Evolutionary conservation across 257 asterid species (phyloP).

Genomic region (Scutellaria baicalensis): DNA sequence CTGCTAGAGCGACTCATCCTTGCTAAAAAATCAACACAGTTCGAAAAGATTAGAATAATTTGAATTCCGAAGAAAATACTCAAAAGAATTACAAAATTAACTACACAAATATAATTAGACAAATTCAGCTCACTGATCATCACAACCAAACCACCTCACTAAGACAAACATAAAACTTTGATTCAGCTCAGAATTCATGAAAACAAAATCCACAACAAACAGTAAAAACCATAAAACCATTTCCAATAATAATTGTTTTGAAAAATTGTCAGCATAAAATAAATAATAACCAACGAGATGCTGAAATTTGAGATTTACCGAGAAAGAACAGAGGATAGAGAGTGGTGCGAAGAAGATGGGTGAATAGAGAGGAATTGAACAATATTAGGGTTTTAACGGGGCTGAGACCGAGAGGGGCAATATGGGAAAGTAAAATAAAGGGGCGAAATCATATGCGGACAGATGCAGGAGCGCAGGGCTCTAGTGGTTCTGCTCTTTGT

Average conservation of each 20-base stretch:
- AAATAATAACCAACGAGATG: not conserved
- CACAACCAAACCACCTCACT: not conserved
- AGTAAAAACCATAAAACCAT: not conserved
- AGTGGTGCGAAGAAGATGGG: not conserved
- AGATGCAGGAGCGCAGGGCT: not conserved
- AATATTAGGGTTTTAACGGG: constrained; percentile 23
- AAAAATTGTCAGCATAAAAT: not conserved
- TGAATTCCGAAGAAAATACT: not conserved
- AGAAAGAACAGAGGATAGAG: not conserved
- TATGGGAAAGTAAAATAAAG: not conserved
- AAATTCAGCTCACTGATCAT: not conserved
- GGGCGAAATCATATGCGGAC: not conserved
- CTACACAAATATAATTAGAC: not conserved
- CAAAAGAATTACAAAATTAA: not conserved
- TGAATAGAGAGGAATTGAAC: not conserved
- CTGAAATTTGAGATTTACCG: constrained; percentile 15
- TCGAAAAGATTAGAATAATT: not conserved
- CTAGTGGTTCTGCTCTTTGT: too few relatives aligned
- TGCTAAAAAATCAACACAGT: constrained; percentile 10
- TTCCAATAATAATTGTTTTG: not conserved
- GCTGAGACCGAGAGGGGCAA: not conserved
- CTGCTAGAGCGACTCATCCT: constrained; percentile 96
- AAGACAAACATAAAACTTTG: not conserved
- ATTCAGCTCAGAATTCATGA: not conserved
- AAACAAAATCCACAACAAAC: not conserved